Conservation (phyloP, 805 yeast species). For the Teunomyces tritomae region DNA sequence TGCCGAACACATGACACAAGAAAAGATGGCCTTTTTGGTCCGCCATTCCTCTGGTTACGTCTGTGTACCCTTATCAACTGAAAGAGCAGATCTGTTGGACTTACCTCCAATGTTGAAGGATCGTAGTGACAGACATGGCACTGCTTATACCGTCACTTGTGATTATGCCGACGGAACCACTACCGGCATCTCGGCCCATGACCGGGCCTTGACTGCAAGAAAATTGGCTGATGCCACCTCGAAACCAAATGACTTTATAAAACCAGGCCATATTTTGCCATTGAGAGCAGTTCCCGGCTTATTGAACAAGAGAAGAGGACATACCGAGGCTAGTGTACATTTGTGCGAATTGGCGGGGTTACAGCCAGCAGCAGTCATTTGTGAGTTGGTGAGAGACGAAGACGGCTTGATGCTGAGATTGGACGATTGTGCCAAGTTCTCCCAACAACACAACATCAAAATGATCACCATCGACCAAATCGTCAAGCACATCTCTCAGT, state of each 20-base stretch:
- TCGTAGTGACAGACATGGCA: conserved; percentile 79
- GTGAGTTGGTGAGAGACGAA: conserved; percentile 88
- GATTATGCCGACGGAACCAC: conserved; percentile 88
- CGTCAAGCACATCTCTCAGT: conserved; percentile 39
- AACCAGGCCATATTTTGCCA: conserved; percentile 95
- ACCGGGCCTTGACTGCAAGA: conserved; percentile 80
- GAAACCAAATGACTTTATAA: conserved; percentile 64
- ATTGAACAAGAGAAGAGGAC: conserved; percentile 80
- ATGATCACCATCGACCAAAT: conserved; percentile 77
- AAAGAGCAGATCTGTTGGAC: conserved; percentile 74
- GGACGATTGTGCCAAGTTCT: conserved; percentile 76
- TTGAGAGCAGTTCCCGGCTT: conserved; percentile 88
- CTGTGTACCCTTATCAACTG: conserved; percentile 81
- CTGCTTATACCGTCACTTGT: conserved; percentile 93
- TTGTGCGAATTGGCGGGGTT: conserved; percentile 73
- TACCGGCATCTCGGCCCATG: conserved; percentile 95
- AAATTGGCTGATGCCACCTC: conserved; percentile 62
- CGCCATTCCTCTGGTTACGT: conserved; percentile 87
- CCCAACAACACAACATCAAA: conserved; percentile 59
- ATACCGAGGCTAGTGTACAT: conserved; percentile 96
- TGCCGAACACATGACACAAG: conserved; percentile 75
- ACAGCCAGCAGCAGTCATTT: conserved; percentile 85
- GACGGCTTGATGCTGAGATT: conserved; percentile 96
- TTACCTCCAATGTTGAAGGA: conserved; percentile 73
- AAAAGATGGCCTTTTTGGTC: conserved; percentile 91